Base-by-base conservation (phyloP, 768 basidiomycete genomes). In the Leccinum sublutescens region DNA sequence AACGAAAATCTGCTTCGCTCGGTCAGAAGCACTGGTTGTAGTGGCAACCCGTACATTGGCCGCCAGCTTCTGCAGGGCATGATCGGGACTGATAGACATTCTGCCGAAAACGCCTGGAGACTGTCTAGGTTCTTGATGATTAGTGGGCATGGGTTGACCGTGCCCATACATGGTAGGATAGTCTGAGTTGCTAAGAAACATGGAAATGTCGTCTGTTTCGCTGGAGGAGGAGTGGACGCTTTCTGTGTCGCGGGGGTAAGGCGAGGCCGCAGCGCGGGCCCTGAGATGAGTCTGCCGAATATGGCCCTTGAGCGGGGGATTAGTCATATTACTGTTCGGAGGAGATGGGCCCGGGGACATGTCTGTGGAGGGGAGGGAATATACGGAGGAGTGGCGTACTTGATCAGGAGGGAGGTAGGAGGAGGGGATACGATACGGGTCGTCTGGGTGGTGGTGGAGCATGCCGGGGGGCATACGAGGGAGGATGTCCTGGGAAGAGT, bases 1-100 rank as follows among this genome's bases (percentile, higher is more conserved):
- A 19, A 94, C 92, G 68, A 95, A 95, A 67, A 93, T 93, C 75
- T 93, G 91, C 68, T 93, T 93, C 54, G 93, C 92, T 68, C 93
- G 78, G 73, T 95, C 93, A 11, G 92, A 93, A 53, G 93, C 92
- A 68, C 89, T 93, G 40, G 92, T 93, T 8, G 92, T 95, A 3
- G 92, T 94, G 12, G 93, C 93, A 48, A 88, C 88, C 53, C 92
- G 85, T 36, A 93, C 91, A 66, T 91, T 93, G 47, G 86, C 88
- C 4, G 93, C 92, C 57, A 93, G 79, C 76, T 93, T 92, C 76
- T 93, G 91, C 56, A 94, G 80, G 6, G 83, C 84, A 63, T 90
- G 87, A 76, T 93, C 92, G 49, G 85, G 80, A 63, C 80, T 84
- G 71, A 93, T 74, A 19, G 86, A 80, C 87, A 92, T 88, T 62